phyloP scores from a whole-genome alignment of 169 alveolate species.

The Eimeria sp. region DNA sequence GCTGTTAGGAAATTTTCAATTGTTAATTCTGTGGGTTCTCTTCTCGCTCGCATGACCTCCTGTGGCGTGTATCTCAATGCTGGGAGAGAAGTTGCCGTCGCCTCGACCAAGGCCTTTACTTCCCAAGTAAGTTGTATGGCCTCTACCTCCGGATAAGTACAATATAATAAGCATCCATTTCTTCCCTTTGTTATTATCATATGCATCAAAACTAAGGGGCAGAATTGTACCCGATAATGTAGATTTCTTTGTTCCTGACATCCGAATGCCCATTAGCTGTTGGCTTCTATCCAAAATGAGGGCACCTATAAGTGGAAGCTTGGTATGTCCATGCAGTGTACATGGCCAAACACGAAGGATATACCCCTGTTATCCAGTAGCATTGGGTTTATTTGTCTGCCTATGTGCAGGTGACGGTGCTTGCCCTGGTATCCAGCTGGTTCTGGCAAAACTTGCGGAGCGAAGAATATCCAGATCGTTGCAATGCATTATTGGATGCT shows the following conservation, averaged over 20 bases:
- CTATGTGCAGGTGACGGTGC: constrained; percentile 88
- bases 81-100: constrained; percentile 98
- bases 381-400: not conserved
- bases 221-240: not conserved
- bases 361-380: not conserved
- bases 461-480: constrained; percentile 77
- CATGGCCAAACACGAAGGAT: not conserved
- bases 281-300: not conserved
- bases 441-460: constrained; percentile 87
- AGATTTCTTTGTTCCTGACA: not conserved
- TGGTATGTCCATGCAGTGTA: not conserved
- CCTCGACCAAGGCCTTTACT: constrained; percentile 98
- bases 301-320: not conserved
- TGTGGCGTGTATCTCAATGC: constrained; percentile 98
- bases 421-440: constrained; percentile 93
- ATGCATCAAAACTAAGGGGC: not conserved
- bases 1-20: constrained; percentile 93
- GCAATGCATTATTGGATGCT: constrained; percentile 84
- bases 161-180: not conserved
- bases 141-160: not conserved
- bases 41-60: constrained; percentile 94
- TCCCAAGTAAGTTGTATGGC: constrained; percentile 91
- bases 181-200: not conserved
- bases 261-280: no score
- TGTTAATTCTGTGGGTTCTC: constrained; percentile 95